Conservation (phyloP, 192 early-diverging fungal genomes). For the Backusella macrospora region DNA sequence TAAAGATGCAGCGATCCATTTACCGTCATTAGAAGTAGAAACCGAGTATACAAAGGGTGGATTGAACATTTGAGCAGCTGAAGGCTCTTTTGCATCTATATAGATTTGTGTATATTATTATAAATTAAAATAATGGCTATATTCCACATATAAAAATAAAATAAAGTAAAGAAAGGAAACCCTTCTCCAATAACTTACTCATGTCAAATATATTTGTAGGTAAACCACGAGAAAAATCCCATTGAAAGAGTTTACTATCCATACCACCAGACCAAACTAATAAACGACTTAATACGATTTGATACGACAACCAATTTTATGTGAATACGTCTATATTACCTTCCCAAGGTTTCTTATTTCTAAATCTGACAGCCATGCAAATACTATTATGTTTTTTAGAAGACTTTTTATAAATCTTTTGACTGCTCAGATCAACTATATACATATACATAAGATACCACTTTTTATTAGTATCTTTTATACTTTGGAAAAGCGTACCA, state of each 20-base stretch:
- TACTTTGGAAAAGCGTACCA: too few relatives aligned
- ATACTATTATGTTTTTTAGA: conserved; percentile 51
- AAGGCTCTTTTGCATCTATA: conserved; percentile 24
- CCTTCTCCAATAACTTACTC: conserved; percentile 29
- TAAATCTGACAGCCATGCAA: conserved; percentile 53
- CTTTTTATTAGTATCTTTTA: not conserved
- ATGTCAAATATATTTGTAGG: conserved; percentile 42
- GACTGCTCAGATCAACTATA: conserved; percentile 47
- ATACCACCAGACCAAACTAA: conserved; percentile 55
- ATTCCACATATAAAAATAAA: not conserved
- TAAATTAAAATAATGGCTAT: too few relatives aligned
- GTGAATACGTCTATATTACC: conserved; percentile 25
- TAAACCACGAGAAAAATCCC: conserved; percentile 53
- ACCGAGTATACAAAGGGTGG: conserved; percentile 60
- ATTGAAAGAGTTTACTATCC: conserved; percentile 49
- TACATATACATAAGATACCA: not conserved
- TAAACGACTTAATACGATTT: not conserved
- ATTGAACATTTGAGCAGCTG: conserved; percentile 51
- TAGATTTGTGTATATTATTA: not conserved
- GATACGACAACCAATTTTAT: not conserved
- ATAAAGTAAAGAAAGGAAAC: not conserved
- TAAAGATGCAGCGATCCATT: conserved; percentile 45
- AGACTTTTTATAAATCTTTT: conserved; percentile 45
- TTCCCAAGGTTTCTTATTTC: conserved; percentile 50
- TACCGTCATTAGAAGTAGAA: conserved; percentile 40